Evolutionary conservation across 2,329 filamentous ascomycete genomes (phyloP).

Genomic region (Rhynchosporium graminicola): DNA sequence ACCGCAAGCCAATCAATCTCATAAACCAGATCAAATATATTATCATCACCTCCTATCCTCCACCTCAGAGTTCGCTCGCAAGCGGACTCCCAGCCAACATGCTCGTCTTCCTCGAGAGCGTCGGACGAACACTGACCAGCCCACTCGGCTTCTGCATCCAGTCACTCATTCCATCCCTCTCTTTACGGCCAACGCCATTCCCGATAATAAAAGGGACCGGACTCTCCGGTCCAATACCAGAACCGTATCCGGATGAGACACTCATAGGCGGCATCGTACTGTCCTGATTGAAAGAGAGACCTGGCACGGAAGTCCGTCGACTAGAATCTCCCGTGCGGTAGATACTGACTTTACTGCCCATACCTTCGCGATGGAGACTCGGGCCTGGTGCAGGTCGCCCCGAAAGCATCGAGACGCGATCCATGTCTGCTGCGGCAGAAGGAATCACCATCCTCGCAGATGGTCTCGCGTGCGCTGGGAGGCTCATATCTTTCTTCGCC

Average conservation of each 20-base stretch:
- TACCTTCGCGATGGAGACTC: background rate
- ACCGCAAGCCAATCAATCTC: background rate
- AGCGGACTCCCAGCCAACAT: slow-evolving; percentile 4
- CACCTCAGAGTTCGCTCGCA: background rate
- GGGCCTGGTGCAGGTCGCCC: background rate
- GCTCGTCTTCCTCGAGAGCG: slow-evolving; percentile 3
- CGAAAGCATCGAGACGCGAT: background rate
- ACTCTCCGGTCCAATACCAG: slow-evolving; percentile 5
- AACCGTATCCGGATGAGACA: background rate
- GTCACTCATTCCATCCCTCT: background rate
- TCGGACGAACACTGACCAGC: background rate
- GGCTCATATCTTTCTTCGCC: slow-evolving; percentile 17
- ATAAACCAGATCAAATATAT: background rate
- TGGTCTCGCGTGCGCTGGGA: background rate
- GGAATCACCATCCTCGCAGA: background rate
- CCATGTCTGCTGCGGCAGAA: background rate
- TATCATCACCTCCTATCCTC: background rate
- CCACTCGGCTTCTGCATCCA: slow-evolving; percentile 6
- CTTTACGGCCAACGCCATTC: background rate
- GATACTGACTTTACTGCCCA: background rate
- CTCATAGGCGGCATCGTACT: slow-evolving; percentile 8
- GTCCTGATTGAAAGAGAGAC: background rate
- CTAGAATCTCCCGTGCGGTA: background rate
- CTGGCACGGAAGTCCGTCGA: background rate
- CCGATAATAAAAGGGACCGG: background rate